A percentile compares a stretch with the other conserved stretches of the same genome.
Conservation (phyloP, 192 early-diverging fungal species). For the Rhizoclosmatium sp. region DNA sequence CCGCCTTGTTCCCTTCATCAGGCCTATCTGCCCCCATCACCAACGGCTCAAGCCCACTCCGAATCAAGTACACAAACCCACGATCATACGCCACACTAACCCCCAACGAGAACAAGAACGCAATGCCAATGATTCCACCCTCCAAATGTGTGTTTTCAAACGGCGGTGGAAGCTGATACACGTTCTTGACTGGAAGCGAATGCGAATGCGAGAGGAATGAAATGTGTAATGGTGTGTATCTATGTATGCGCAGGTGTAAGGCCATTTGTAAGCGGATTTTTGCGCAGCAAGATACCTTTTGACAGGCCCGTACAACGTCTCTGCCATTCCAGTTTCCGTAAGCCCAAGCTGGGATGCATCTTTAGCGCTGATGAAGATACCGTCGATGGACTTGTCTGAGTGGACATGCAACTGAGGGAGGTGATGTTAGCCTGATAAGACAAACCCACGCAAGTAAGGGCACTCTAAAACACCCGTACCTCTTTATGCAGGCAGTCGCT, state of each 20-base stretch:
- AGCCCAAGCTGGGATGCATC: constrained; percentile 20
- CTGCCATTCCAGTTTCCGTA: constrained; percentile 5
- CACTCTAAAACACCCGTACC: background rate
- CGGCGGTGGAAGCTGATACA: constrained; percentile 7
- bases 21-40: constrained; percentile 1
- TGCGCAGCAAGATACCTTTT: constrained; percentile 4
- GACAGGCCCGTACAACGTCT: constrained; percentile 18
- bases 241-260: background rate
- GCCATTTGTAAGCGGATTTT: background rate
- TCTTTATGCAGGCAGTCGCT: constrained; percentile 24
- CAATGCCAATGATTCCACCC: constrained; percentile 24
- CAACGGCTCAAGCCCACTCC: constrained; percentile 12
- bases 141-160: constrained; percentile 10
- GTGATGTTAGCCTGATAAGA: background rate
- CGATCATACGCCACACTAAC: constrained; percentile 29
- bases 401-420: constrained; percentile 19
- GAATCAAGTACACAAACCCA: constrained; percentile 21
- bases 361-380: background rate
- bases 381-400: constrained; percentile 33
- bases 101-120: constrained; percentile 12
- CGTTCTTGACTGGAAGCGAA: constrained; percentile 14
- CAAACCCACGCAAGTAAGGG: background rate
- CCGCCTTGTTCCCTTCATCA: background rate
- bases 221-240: constrained; percentile 26
- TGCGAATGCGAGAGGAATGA: constrained; percentile 33